phyloP scores from a whole-genome alignment of 2,329 filamentous ascomycete species.

The Alternaria rosae region DNA sequence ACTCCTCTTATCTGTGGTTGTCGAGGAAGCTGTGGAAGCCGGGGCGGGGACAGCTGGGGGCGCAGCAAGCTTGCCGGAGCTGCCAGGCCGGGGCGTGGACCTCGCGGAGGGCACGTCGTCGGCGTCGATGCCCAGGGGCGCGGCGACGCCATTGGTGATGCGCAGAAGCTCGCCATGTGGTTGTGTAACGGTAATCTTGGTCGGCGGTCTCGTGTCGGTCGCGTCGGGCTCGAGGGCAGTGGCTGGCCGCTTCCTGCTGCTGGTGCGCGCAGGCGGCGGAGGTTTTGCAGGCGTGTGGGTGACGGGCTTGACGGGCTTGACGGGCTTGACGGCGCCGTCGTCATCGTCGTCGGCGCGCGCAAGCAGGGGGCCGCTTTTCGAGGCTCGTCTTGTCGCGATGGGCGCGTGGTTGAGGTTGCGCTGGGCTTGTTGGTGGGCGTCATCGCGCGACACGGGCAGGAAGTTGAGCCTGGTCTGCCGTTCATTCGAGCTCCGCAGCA shows the following conservation, averaged over 20 bases:
- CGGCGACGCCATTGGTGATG: conserved; percentile 54
- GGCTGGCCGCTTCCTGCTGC: conserved; percentile 43
- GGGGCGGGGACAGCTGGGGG: conserved; percentile 26
- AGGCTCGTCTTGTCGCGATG: conserved; percentile 38
- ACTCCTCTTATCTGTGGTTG: conserved; percentile 73
- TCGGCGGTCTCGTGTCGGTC: conserved; percentile 49
- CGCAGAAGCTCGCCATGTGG: conserved; percentile 53
- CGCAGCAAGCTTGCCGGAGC: conserved; percentile 34
- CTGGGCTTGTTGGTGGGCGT: conserved; percentile 25
- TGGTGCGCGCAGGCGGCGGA: conserved; percentile 30
- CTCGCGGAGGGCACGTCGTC: conserved; percentile 44
- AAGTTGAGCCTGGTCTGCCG: conserved; percentile 41
- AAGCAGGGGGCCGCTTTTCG: conserved; percentile 33
- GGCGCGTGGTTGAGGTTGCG: conserved; percentile 27
- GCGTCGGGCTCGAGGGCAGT: conserved; percentile 32
- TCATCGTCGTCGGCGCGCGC: conserved; percentile 31
- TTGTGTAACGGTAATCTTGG: conserved; percentile 53
- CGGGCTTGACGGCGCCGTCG: conserved; percentile 24
- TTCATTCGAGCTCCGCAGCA: conserved; percentile 44
- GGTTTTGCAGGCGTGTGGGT: conserved; percentile 18
- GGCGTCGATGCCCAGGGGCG: conserved; percentile 40
- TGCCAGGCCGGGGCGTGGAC: conserved; percentile 43
- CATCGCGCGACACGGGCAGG: conserved; percentile 39
- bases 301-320: conserved; percentile 19
- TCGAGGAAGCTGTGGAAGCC: conserved; percentile 16